These are phyloP conservation scores for Colletotrichum euphorbiae DNA, from an alignment of 2,329 filamentous ascomycete species.

Conservation along the genomic window DNA sequence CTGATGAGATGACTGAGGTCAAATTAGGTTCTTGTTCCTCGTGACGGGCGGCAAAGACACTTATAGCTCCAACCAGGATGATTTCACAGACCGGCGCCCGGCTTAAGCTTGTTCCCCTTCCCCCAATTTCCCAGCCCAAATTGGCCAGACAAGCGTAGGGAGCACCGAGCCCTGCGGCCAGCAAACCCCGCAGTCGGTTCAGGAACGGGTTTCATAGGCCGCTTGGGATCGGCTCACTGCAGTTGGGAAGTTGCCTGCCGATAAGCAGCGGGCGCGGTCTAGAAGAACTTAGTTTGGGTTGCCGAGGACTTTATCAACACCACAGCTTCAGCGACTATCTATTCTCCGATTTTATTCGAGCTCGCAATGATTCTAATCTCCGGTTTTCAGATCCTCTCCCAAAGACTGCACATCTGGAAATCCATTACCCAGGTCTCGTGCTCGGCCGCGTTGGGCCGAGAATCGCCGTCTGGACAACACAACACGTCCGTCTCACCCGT, in stretches of 20 bases:
- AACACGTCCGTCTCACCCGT: conserved; percentile 6
- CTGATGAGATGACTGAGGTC: conserved; percentile 32
- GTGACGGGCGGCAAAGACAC: conserved; percentile 34
- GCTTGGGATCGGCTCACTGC: conserved; percentile 36
- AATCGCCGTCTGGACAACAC: conserved; percentile 8
- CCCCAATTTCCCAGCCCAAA: background rate
- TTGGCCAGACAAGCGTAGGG: conserved; percentile 8
- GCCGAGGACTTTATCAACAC: too few relatives aligned
- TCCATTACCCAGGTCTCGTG: background rate
- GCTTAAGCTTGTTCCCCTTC: conserved; percentile 23
- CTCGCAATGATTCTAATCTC: background rate
- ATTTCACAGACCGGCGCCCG: conserved; percentile 28
- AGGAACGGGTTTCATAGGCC: conserved; percentile 33
- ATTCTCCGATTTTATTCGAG: background rate
- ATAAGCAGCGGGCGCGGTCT: conserved; percentile 11
- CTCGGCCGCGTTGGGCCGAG: conserved; percentile 3
- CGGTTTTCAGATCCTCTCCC: background rate
- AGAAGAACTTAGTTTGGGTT: background rate
- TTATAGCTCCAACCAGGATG: conserved; percentile 30
- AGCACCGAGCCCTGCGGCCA: conserved; percentile 34
- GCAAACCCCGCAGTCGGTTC: conserved; percentile 33
- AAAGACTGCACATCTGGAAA: background rate
- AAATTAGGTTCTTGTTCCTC: conserved; percentile 1
- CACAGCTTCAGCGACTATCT: background rate
- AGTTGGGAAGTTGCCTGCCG: conserved; percentile 1